Base-by-base conservation (phyloP, 768 basidiomycete species). In the Pulveroboletus frians region DNA sequence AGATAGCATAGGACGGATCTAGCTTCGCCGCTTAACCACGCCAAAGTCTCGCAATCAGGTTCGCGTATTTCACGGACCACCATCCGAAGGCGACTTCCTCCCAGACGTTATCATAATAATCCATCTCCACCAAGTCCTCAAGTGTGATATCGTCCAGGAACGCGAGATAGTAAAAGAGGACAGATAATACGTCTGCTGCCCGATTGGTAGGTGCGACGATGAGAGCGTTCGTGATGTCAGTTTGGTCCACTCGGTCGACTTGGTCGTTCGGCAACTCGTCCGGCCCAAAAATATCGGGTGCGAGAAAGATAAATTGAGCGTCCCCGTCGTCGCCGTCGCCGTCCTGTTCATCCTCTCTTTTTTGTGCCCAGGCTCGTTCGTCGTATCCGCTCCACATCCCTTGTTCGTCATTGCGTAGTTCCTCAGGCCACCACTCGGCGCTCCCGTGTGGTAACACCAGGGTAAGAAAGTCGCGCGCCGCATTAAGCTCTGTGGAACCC, bases 381-480 rank as follows among this genome's bases (percentile, higher is more conserved):
- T 30, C 30, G 5, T 5, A 14, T 21, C 27, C 20, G 8, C 17
- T 2, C 7, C 3, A 5, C 29, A 20, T 1, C 2, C 3, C 10
- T 15, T 1, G 11, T 7, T 8, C 37, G 4, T 17, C 21, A 3
- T 27, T 10, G 29, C 31, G 42, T 3, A 29, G 29, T n/a, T 23
- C 34, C 15, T 43, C 21, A 14, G 43, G 39, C 39, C 46, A 52
- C 47, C 51, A 40, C 39, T 27, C 26, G 5, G 10, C 6, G 17
- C 23, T 52, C 13, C 39, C 42, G 39, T 70, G 63, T 2, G 75
- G 75, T 37, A 77, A 52, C 15, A 69, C 68, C 8, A 74, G 56
- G 6, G 65, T 66, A 31, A 78, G 58, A 55, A 76, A 76, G 52
- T 77, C 76, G 21, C 76, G 67, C 8, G 70, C 73, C 1, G 64